Base-by-base conservation (phyloP, 352 stramenopile species). In the Phytopythium boreale region DNA sequence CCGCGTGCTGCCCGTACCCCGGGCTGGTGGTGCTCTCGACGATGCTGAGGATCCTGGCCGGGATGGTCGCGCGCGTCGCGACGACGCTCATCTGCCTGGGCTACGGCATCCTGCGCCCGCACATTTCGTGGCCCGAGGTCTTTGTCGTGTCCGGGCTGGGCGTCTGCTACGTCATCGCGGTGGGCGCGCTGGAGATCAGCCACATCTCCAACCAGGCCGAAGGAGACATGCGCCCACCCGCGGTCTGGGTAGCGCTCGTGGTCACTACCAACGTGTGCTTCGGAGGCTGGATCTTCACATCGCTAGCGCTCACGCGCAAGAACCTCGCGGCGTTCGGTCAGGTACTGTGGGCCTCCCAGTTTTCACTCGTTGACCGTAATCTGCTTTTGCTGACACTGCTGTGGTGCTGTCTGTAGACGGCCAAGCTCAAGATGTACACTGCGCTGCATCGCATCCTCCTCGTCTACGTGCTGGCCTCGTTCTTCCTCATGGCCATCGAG, bases 281-380 rank as follows among this genome's bases (percentile, higher is more conserved):
- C 75, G 82, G 75, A 19, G 83, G 82, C 0, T 96, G 88, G 88
- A 96, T 96, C 59, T 96, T 93, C 68, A 70, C 82, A 55, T 94
- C 88, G 4, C 68, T 96, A 11, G 68, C 80, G 20, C 68, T 95
- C 14, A 95, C 88, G 14, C 78, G 80, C 37, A 90, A 88, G 68
- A 94, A 92, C 27, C 76, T 96, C n/a, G 77, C 73, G 9, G 77
- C 75, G 5, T 95, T 91, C 60, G 83, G 84, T 12, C 88, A 96
- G 77, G 82, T 91, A 20, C 14, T 22, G 14, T 20, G 20, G 26
- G 19, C 19, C 20, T 4, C 43, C 9, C 58, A 53, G 36, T 55
- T 26, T 47, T n/a, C n/a, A 22, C 15, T 11, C 10, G 19, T 50
- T 9, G 20, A 2, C 10, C 3, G 26, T 15, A 7, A 50, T 66